Evolutionary conservation across 23 red algal species (phyloP), one percentile per base, ranked within the genome.

Genomic region (Gracilaria domingensis): DNA sequence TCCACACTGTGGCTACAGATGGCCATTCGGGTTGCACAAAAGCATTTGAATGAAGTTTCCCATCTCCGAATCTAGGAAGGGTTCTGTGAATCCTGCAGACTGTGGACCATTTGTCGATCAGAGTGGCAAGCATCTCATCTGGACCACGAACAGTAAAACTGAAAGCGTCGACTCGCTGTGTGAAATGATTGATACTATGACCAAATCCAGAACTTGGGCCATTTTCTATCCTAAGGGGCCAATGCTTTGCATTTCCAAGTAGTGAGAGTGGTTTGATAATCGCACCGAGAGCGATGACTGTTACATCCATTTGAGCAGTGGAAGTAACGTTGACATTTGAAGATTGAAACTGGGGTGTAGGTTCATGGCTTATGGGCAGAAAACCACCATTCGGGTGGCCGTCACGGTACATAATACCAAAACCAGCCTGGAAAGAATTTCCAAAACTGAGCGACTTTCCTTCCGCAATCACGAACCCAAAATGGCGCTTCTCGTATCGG

Each of bases 21-120:
- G 66, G 66, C 66, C 66, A 71, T 71, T 71, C 66, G 8, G 35
- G 66, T 35, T 71, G 66, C 14, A 71, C 66, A 25, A 71, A 71
- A 35, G 66, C 35, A 4, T 71, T 17, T 2, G 28, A 71, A 39
- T 71, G 66, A 4, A 71, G 3, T 29, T 71, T 36, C 4, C 66
- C 66, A 18, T 34, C 66, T 9, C 66, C 66, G 66, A 71, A 71
- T 71, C 66, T 71, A 5, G 66, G 66, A 29, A 71, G 66, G 2
- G 66, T 17, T 5, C 35, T 34, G 66, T 37, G 35, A 8, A 71
- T 29, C 66, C 35, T 3, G 66, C 30, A 71, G 9, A 18, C 30
- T 9, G 14, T 35, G 3, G 14, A 25, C 66, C 66, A 71, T 17
- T 39, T 34, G 5, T 5, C 35, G 14, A 26, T 8, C 8, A 12